phyloP scores from a whole-genome alignment of 306 rosid species.

The Rosa rugosa region DNA sequence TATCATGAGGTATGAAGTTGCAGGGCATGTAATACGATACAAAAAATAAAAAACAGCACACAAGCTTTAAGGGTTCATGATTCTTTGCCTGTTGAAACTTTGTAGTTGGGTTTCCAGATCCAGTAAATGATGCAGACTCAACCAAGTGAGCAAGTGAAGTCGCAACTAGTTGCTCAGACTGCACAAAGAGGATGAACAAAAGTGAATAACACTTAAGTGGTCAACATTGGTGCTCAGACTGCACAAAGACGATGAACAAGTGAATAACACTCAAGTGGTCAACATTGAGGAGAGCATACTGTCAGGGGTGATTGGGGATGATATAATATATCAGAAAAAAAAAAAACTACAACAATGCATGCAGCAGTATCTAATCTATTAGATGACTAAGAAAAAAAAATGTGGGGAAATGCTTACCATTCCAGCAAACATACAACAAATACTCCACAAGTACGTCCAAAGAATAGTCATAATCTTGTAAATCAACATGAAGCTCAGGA shows the following conservation, averaged over 20 bases:
- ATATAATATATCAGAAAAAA: too few species aligned
- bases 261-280: not conserved
- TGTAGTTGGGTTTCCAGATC: constrained; percentile 35
- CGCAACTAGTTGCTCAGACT: constrained; percentile 51
- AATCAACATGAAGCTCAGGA: too few species aligned
- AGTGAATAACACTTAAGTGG: not conserved
- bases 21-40: not conserved
- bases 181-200: constrained; percentile 16
- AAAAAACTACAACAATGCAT: too few species aligned
- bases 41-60: not conserved
- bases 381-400: too few species aligned
- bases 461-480: too few species aligned
- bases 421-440: too few species aligned
- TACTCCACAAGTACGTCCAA: too few species aligned
- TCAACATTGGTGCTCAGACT: constrained; percentile 41
- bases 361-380: too few species aligned
- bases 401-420: too few species aligned
- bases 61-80: constrained; percentile 3
- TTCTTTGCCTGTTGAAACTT: constrained; percentile 52
- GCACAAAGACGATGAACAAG: constrained; percentile 10
- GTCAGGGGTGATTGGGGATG: too few species aligned
- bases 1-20: not conserved
- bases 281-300: constrained; percentile 3
- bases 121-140: constrained; percentile 30
- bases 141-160: constrained; percentile 47